These are phyloP conservation scores for Cylindrotheca closterium DNA, from an alignment of 108 stramenopile genomes.

Conservation along the genomic window DNA sequence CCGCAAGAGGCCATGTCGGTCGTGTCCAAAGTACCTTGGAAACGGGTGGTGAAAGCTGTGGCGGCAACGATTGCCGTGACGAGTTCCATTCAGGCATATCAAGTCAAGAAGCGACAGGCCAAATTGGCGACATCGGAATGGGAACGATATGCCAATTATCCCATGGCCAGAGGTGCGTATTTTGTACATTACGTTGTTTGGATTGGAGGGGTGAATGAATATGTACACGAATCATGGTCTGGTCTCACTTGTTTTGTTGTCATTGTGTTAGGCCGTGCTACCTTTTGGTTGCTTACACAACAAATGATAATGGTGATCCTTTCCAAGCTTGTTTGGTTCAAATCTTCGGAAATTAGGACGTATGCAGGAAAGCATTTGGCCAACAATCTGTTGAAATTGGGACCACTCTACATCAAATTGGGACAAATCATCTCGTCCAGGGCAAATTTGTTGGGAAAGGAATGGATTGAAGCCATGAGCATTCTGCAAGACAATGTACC, in stretches of 20 bases:
- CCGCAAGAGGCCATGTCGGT: no score
- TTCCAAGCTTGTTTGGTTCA: background rate
- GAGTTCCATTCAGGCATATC: background rate
- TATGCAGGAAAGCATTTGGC: constrained; percentile 55
- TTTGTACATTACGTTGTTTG: no score
- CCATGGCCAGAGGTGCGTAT: constrained; percentile 52
- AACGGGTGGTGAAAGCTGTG: background rate
- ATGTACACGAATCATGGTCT: background rate
- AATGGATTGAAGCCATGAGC: constrained; percentile 89
- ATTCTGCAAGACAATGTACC: constrained; percentile 91
- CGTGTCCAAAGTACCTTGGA: constrained; percentile 2
- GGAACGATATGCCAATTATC: constrained; percentile 73
- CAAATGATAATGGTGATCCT: constrained; percentile 6
- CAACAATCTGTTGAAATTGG: constrained; percentile 67
- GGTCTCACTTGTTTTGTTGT: background rate
- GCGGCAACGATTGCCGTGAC: background rate
- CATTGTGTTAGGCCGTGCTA: constrained; percentile 38
- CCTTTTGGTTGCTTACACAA: constrained; percentile 35
- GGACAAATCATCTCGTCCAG: constrained; percentile 93
- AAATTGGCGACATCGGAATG: constrained; percentile 81
- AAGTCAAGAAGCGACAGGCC: constrained; percentile 41
- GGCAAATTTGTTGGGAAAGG: constrained; percentile 75
- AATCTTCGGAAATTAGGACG: constrained; percentile 2
- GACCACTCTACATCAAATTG: constrained; percentile 62
- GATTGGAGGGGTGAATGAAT: no score